A percentile compares a stretch with the other conserved stretches of the same genome.
Conservation (phyloP, 257 asterid species). For the Plantago elongata region DNA sequence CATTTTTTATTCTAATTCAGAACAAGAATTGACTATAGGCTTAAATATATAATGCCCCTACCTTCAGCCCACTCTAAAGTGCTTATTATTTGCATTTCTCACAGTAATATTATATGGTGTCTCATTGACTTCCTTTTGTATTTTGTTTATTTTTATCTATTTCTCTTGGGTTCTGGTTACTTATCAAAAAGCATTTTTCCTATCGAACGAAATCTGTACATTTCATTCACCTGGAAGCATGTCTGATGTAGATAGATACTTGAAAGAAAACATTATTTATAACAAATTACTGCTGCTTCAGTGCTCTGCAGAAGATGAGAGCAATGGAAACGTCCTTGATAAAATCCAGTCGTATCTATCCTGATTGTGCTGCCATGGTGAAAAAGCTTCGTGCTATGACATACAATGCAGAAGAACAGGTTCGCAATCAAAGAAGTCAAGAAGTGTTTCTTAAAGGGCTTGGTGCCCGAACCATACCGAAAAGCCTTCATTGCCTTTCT, state of each 20-base stretch:
- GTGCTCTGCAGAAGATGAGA: conserved; percentile 87
- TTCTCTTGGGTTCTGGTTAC: no score
- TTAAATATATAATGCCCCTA: no score
- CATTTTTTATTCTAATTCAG: no score
- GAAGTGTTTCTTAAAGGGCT: conserved; percentile 64
- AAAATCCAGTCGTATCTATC: conserved; percentile 71
- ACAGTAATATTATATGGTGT: no score
- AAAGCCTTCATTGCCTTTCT: conserved; percentile 88
- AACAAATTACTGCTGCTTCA: conserved; percentile 31
- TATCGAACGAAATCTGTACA: neutral
- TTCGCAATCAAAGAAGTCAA: conserved; percentile 54
- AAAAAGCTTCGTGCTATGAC: conserved; percentile 88
- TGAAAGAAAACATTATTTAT: conserved; percentile 10
- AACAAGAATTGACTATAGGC: no score
- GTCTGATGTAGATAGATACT: neutral
- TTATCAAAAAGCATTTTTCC: no score
- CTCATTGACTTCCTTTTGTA: no score
- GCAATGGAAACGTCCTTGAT: conserved; percentile 69
- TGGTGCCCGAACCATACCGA: conserved; percentile 86
- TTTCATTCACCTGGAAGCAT: conserved; percentile 1
- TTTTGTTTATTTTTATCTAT: no score
- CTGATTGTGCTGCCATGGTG: conserved; percentile 81
- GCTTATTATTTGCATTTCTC: no score
- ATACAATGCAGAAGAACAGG: conserved; percentile 78
- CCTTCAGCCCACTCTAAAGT: no score